phyloP scores from a whole-genome alignment of 352 stramenopile genomes.

The Pythium brachiatum region DNA sequence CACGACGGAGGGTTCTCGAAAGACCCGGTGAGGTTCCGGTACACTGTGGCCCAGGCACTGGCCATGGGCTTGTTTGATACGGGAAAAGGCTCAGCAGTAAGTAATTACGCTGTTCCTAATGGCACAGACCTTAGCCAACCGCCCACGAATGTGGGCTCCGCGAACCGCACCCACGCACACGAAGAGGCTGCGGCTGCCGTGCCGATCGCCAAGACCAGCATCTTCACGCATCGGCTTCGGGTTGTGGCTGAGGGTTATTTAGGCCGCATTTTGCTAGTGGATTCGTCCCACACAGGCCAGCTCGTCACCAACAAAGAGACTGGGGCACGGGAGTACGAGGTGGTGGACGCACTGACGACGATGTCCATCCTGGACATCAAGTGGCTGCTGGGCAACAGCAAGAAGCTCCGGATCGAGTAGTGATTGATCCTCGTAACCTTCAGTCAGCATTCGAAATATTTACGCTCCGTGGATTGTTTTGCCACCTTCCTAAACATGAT shows the following conservation, averaged over 20 bases:
- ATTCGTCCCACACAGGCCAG: slow-evolving; percentile 30
- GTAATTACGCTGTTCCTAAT: not conserved
- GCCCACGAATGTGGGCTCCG: not conserved
- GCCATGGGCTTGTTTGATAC: slow-evolving; percentile 31
- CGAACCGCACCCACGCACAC: not conserved
- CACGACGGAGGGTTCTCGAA: slow-evolving; percentile 35
- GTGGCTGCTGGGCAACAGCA: slow-evolving; percentile 32
- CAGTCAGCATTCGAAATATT: too few relatives aligned
- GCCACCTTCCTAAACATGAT: too few relatives aligned
- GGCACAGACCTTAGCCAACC: not conserved
- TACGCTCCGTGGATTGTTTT: too few relatives aligned
- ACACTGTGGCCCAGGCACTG: slow-evolving; percentile 31
- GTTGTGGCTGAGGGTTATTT: slow-evolving; percentile 36
- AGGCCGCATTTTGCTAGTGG: slow-evolving; percentile 36
- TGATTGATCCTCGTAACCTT: too few relatives aligned
- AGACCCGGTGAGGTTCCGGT: slow-evolving; percentile 29
- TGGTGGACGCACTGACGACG: slow-evolving; percentile 38
- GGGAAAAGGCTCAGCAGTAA: not conserved
- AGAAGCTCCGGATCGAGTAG: not conserved
- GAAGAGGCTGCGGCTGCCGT: not conserved
- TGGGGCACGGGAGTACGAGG: slow-evolving; percentile 31
- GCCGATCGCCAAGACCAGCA: slow-evolving; percentile 24
- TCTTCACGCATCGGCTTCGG: slow-evolving; percentile 38
- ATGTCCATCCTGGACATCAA: slow-evolving; percentile 59
- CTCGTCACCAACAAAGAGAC: slow-evolving; percentile 26